Evolutionary conservation across 805 yeast species (phyloP).

Genomic region (Hanseniaspora guilliermondii): DNA sequence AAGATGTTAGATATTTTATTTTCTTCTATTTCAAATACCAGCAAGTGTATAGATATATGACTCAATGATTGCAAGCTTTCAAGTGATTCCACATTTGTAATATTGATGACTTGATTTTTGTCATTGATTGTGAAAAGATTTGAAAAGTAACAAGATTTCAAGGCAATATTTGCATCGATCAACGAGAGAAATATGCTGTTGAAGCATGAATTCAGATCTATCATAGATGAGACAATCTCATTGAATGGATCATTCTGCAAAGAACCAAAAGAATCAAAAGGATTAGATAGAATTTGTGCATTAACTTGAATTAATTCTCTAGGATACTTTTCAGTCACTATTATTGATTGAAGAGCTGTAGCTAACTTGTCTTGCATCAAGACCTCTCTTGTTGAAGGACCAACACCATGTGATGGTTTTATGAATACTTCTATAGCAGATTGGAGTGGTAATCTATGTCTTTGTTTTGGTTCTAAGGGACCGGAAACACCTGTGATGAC

Average conservation of each 20-base stretch:
- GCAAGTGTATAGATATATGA: conserved; percentile 50
- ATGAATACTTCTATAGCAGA: conserved; percentile 69
- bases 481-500: conserved; percentile 75
- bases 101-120: conserved; percentile 31
- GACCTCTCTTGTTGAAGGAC: conserved; percentile 60
- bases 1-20: conserved; percentile 42
- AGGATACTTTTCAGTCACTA: conserved; percentile 58
- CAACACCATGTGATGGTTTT: conserved; percentile 62
- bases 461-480: conserved; percentile 70
- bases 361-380: conserved; percentile 59
- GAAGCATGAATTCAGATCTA: conserved; percentile 55
- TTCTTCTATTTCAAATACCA: conserved; percentile 46
- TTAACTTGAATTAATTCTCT: conserved; percentile 64
- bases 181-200: conserved; percentile 67
- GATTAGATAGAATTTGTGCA: conserved; percentile 46
- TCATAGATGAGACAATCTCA: conserved; percentile 26
- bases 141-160: conserved; percentile 51
- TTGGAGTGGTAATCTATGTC: conserved; percentile 73
- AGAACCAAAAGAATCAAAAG: conserved; percentile 23
- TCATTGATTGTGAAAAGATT: conserved; percentile 30
- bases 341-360: conserved; percentile 45
- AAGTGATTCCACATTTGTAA: conserved; percentile 27
- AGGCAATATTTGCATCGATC: conserved; percentile 65
- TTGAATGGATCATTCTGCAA: conserved; percentile 20
- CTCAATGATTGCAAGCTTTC: conserved; percentile 26